These are phyloP conservation scores for Hydrangea macrophylla DNA, from an alignment of 148 eudicot genomes.

Conservation along the genomic window DNA sequence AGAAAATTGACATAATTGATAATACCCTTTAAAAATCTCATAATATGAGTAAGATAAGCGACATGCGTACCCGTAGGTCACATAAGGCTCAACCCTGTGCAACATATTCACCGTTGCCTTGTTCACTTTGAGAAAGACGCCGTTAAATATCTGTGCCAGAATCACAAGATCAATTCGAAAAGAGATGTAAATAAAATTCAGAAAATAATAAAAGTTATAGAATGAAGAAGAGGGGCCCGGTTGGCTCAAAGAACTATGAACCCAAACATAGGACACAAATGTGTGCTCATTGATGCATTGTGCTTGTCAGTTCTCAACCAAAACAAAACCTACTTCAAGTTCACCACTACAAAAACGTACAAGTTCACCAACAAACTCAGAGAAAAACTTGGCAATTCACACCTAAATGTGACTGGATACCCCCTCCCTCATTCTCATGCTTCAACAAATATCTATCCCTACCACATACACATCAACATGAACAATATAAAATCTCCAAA, in stretches of 20 bases:
- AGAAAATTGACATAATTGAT: not conserved
- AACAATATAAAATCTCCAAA: too few relatives aligned
- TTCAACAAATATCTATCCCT: too few relatives aligned
- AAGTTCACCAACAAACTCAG: not conserved
- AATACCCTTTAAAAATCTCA: not conserved
- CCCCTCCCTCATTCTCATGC: not conserved
- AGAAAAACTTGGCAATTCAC: not conserved
- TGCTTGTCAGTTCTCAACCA: not conserved
- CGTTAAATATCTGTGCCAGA: slow-evolving; percentile 87
- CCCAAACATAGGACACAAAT: not conserved
- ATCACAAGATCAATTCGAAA: too few relatives aligned
- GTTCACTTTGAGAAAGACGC: slow-evolving; percentile 80
- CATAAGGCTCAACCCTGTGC: slow-evolving; percentile 87
- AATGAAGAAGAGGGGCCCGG: not conserved
- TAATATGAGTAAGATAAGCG: not conserved
- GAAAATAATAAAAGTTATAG: not conserved
- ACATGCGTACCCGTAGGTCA: slow-evolving; percentile 60
- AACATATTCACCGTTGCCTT: slow-evolving; percentile 83
- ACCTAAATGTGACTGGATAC: too few relatives aligned
- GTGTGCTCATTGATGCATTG: not conserved
- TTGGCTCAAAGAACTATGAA: not conserved
- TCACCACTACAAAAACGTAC: not conserved
- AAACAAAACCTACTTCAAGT: not conserved
- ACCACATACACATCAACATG: too few relatives aligned
- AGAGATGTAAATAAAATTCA: not conserved